phyloP scores from a whole-genome alignment of 768 basidiomycete genomes.

The Leccinum rimulosum region DNA sequence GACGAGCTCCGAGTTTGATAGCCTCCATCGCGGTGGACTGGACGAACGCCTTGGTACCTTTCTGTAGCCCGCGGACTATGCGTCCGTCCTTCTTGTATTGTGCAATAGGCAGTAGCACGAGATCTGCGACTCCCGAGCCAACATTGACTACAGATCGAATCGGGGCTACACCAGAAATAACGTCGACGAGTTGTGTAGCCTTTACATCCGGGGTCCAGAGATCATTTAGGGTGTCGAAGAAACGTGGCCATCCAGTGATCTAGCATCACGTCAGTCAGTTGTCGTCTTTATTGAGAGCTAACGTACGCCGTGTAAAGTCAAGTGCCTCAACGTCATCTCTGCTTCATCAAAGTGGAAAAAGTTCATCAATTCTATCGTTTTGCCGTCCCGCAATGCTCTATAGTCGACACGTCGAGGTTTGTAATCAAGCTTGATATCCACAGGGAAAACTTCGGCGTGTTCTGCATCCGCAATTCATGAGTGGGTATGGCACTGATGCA shows the following conservation, averaged over 20 bases:
- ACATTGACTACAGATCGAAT: slow-evolving; percentile 97
- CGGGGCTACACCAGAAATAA: slow-evolving; percentile 94
- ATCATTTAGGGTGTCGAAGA: slow-evolving; percentile 93
- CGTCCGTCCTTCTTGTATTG: slow-evolving; percentile 98
- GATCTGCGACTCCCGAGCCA: slow-evolving; percentile 93
- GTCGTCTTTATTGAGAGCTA: background rate
- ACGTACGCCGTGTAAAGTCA: slow-evolving; percentile 87
- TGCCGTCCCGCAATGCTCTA: slow-evolving; percentile 82
- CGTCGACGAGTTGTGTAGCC: slow-evolving; percentile 94
- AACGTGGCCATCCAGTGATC: slow-evolving; percentile 89
- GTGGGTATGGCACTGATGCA: slow-evolving; percentile 1
- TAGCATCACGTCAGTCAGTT: slow-evolving; percentile 34
- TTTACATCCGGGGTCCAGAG: slow-evolving; percentile 99
- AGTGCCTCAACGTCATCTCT: slow-evolving; percentile 95
- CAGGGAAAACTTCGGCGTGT: slow-evolving; percentile 91
- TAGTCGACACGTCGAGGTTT: slow-evolving; percentile 98
- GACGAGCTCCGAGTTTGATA: slow-evolving; percentile 86
- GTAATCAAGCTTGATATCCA: slow-evolving; percentile 95
- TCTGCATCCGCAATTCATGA: slow-evolving; percentile 45
- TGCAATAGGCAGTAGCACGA: slow-evolving; percentile 92
- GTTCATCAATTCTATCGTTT: slow-evolving; percentile 97
- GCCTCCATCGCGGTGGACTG: slow-evolving; percentile 95
- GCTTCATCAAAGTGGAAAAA: slow-evolving; percentile 99
- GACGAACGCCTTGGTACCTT: slow-evolving; percentile 90
- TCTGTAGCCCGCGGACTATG: slow-evolving; percentile 88